Evolutionary conservation across 768 basidiomycete species (phyloP), one percentile per base, ranked within the genome.

Genomic region (Boletus vermiculosoides): DNA sequence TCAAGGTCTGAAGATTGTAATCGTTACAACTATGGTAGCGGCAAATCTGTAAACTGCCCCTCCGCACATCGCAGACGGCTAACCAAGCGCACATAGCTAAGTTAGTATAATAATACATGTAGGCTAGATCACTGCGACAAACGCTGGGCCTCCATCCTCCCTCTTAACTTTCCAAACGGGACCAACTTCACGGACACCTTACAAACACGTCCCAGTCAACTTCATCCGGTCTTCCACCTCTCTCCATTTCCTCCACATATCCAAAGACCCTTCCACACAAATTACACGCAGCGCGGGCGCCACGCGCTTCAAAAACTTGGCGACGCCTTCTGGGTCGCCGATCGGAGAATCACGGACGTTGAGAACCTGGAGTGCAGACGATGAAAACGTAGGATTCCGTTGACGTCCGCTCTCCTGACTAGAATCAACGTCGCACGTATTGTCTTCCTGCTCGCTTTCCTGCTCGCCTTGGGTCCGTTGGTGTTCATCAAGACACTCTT

Each of bases 261-360:
- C 70, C 57, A 67, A 42, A 23, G 61, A 59, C 2, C 65, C 68
- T 23, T 70, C 68, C 13, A 70, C 66, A 40, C 58, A 60, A 12
- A 70, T 66, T 3, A 59, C 58, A 10, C 63, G 64, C 60, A 73
- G 49, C 8, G 54, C 56, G 5, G 70, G 70, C 1, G 68, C 63
- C 20, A 66, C 47, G 11, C 51, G 58, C 31, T 59, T 65, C 46
- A 71, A 34, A 61, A 63, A 73, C 20, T 52, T 45, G 45, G 69
- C 70, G 1, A 71, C 70, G 36, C 56, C 45, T 41, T 62, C 63
- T 4, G 67, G 66, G 22, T 71, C 37, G 8, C 54, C 61, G 30
- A 71, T 67, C 1, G 58, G 63, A 5, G 70, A 73, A 54, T 71
- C 57, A 0, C 70, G 66, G 11, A 71, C 62, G 7, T 71, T 67